Base-by-base conservation (phyloP, 257 asterid species). In the Solanum pimpinellifolium region DNA sequence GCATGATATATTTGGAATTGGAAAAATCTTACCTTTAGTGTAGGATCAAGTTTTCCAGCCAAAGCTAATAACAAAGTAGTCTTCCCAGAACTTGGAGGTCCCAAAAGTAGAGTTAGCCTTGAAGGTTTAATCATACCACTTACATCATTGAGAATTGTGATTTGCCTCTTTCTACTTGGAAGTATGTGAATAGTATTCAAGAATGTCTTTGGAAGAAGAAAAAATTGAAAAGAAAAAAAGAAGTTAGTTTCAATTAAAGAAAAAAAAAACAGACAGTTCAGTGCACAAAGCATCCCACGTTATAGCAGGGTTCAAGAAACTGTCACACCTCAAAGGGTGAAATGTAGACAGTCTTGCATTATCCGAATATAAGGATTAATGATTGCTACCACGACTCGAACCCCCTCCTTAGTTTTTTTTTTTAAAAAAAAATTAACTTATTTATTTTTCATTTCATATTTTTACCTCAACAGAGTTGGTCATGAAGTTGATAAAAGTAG, bases 111-210 rank as follows among this genome's bases (percentile, higher is more conserved):
- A 9, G 84, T 80, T 44, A 80, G 29, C 85, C 95, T 91, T 82
- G 95, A 85, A 1, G 98, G 98, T 78, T 92, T 93, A 89, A 94
- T 91, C 78, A 92, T 85, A 11, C 98, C 98, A 87, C 93, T 94
- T 2, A 92, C 94, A 91, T 92, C 94, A 21, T 91, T 92, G 20
- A 94, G 92, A 27, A 94, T 94, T 2, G 95, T 89, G 23, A 94
- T 86, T 0, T 93, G 90, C 88, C 90, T 94, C 88, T 93, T 94
- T 49, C 91, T 88, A 72, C 92, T 93, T 3, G 92, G 91, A 31
- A 92, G 90, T 12, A 93, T 68, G 46, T 89, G 93, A 37, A 94
- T 90, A 33, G 89, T 92, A 81, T 9, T 80, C 85, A 80, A 80
- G 68, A 80, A 16, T 47, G 85, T 29, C 85, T 80, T 75, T 76